Conservation (phyloP, 2,329 filamentous ascomycete genomes). For the Alternaria tenuissima region DNA sequence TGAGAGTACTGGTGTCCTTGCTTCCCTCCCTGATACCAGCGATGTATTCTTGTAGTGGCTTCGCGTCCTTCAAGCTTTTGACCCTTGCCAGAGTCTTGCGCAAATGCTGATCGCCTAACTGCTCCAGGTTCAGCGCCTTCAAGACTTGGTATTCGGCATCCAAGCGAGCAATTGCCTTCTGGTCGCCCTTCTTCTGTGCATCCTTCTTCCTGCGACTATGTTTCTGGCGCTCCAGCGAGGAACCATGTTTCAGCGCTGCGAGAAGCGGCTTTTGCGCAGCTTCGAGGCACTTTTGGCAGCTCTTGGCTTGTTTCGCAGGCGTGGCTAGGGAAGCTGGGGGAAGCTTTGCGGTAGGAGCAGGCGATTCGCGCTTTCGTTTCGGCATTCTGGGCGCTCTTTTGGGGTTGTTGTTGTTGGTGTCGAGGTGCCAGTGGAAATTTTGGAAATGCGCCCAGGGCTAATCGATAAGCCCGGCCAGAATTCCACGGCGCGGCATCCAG, state of each 20-base stretch:
- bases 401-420: conserved; percentile 1
- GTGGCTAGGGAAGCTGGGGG: neutral
- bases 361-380: conserved; percentile 45
- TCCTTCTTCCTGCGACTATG: conserved; percentile 69
- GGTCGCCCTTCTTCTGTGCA: conserved; percentile 57
- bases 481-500: neutral
- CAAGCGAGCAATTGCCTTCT: conserved; percentile 63
- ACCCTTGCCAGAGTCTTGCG: conserved; percentile 65
- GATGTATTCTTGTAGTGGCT: conserved; percentile 54
- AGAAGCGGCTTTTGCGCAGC: conserved; percentile 66
- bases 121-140: conserved; percentile 63
- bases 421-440: conserved; percentile 18
- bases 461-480: conserved; percentile 20
- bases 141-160: conserved; percentile 68
- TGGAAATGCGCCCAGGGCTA: conserved; percentile 8
- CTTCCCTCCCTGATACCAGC: conserved; percentile 50
- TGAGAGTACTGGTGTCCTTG: conserved; percentile 59
- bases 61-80: conserved; percentile 63
- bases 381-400: conserved; percentile 32
- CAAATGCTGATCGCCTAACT: conserved; percentile 62
- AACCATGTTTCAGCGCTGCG: conserved; percentile 74
- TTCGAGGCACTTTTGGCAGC: conserved; percentile 56
- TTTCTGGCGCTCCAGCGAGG: conserved; percentile 81
- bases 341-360: conserved; percentile 15
- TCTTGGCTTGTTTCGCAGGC: conserved; percentile 30